Evolutionary conservation across 2,329 filamentous ascomycete species (phyloP), one percentile per base, ranked within the genome.

Genomic region (Aspergillus tanneri): DNA sequence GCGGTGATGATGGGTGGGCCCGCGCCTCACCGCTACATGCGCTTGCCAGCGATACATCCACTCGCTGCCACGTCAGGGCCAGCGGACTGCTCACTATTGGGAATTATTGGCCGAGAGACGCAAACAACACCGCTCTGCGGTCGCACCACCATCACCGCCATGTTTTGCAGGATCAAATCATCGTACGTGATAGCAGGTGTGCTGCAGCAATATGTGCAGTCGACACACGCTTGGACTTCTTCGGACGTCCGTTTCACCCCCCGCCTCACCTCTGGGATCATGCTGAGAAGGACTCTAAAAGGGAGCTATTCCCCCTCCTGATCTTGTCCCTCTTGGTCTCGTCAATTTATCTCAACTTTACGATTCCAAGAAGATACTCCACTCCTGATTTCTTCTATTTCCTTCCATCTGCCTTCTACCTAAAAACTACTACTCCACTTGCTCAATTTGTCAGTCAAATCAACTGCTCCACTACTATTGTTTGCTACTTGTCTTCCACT

Each of bases 151-250:
- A 57, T 55, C 55, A 55, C 54, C 53, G 43, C 53, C 50, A 50
- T 53, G 53, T 53, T 47, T 48, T 38, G 54, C 54, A 57, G 47
- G 38, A 47, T 46, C 56, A 48, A 58, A 58, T 58, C 56, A 58
- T 38, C 38, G 43, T 47, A 18, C 42, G 23, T 24, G 39, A 43
- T 40, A 22, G 36, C 41, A 54, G 47, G 38, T 42, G 30, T 34
- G 45, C 47, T 54, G 51, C 50, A 48, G 54, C 49, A 46, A 44
- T 24, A 51, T 52, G 47, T 49, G 36, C 38, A 32, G 49, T 39
- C 56, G 50, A 45, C 57, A 45, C 54, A 54, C 49, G 41, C 45
- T 42, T 39, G 43, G 30, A 43, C 35, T 46, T 40, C 36, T 48
- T 39, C 28, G 49, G 48, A 42, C 42, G 47, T 47, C 47, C 42